These are phyloP conservation scores for Solanum chmielewskii DNA, from an alignment of 257 asterid species.

Conservation along the genomic window DNA sequence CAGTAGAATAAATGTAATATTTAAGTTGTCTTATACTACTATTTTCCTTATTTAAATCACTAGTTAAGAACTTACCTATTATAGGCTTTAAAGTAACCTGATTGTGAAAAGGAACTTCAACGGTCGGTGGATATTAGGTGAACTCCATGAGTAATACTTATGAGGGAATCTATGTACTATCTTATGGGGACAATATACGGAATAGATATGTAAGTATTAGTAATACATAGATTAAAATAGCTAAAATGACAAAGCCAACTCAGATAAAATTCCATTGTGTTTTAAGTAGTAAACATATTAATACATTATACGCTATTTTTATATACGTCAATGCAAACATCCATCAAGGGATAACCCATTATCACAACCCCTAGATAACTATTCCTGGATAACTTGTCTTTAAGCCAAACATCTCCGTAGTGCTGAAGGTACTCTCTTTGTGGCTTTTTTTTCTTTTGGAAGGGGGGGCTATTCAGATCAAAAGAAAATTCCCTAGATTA, in stretches of 20 bases:
- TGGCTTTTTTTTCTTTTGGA: not conserved
- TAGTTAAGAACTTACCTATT: not conserved
- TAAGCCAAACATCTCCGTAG: not conserved
- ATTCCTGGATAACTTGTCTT: not conserved
- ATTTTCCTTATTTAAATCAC: not conserved
- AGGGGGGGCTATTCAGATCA: not conserved
- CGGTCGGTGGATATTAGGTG: not conserved
- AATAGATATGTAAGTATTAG: not conserved
- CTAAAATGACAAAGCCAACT: not conserved
- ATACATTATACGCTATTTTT: not conserved
- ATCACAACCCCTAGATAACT: not conserved
- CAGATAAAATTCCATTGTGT: not conserved
- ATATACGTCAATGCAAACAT: not conserved
- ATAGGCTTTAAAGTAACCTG: not conserved
- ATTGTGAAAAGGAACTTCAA: not conserved
- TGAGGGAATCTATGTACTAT: not conserved
- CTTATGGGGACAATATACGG: not conserved
- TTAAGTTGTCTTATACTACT: not conserved
- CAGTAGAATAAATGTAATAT: not conserved
- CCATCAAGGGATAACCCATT: not conserved
- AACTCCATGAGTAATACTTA: not conserved
- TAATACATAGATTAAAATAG: not conserved
- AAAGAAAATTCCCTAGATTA: not conserved
- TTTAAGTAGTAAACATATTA: too few species aligned
- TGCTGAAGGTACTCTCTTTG: not conserved